Evolutionary conservation across 2,329 filamentous ascomycete genomes (phyloP), one percentile per base, ranked within the genome.

Genomic region (Aspergillus fischeri): DNA sequence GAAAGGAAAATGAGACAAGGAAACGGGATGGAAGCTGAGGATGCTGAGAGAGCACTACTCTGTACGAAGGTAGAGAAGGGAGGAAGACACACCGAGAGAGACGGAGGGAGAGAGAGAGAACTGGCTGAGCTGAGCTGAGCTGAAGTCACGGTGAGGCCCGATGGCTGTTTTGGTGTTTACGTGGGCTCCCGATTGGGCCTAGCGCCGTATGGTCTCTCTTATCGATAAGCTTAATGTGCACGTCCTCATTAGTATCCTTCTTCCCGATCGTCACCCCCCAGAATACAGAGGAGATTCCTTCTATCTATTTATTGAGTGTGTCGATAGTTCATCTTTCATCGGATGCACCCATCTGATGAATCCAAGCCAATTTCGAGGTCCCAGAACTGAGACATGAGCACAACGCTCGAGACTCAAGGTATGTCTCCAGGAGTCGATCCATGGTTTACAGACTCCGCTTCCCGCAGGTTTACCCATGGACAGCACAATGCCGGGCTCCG

Each of bases 151-250:
- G 70, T 72, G 70, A 73, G 68, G 68, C 70, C 71, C 67, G 67
- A 73, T 63, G 59, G 55, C 56, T 65, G 68, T 67, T 70, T 65
- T 61, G 61, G 59, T 67, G 73, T 75, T 76, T 75, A 75, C 72
- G 61, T 69, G 64, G 62, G 65, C 59, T 25, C 71, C 65, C 47
- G 24, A 71, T 74, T 53, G 38, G 73, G 74, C 56, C 65, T 75
- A 75, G 74, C 60, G 67, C 21, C 4, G 21, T 25, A 2, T 24
- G 8, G 41, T 28, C 21, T 51, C 60, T 49, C 63, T 73, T 76
- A 76, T 76, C 73, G 73, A 75, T 75, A 76, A 75, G 72, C 72
- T 74, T 74, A 73, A 70, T 68, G 60, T n/a, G 32, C 32, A 38
- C 32, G 32, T 38, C 32, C 32, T 38, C 32, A 0, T 3, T 35